phyloP scores from a whole-genome alignment of 129 eudicot genomes.

The Pulicaria dysenterica region DNA sequence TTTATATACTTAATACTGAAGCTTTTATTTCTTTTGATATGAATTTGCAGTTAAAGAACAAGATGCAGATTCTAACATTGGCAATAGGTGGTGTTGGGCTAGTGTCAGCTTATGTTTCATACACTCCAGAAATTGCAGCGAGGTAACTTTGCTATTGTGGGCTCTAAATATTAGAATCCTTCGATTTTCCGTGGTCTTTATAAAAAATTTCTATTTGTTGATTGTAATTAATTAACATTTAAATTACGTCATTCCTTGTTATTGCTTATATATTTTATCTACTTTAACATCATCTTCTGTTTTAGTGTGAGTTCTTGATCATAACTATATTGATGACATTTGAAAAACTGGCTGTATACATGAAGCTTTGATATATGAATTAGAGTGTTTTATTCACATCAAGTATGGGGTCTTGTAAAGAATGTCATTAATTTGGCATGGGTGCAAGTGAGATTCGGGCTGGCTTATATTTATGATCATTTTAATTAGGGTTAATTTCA shows the following conservation, averaged over 20 bases:
- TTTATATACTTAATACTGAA: conserved; percentile 14
- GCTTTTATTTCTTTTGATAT: neutral
- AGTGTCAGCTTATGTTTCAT: conserved; percentile 78
- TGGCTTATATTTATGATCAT: too few species aligned
- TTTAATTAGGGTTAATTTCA: too few species aligned
- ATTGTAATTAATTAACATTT: neutral
- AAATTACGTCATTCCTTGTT: neutral
- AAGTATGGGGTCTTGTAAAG: too few species aligned
- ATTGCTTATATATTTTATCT: neutral
- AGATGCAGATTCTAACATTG: conserved; percentile 74
- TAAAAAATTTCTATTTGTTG: neutral
- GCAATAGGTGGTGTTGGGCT: conserved; percentile 90
- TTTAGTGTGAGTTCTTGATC: neutral
- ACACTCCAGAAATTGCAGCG: conserved; percentile 86
- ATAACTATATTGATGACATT: neutral
- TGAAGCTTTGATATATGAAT: neutral
- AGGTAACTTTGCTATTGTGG: conserved; percentile 49
- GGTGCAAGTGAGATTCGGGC: too few species aligned
- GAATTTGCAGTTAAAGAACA: conserved; percentile 76
- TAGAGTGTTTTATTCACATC: neutral
- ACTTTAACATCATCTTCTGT: neutral
- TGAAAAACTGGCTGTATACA: neutral
- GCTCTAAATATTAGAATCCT: neutral
- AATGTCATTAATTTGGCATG: too few species aligned
- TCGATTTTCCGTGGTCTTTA: neutral